Base-by-base conservation (phyloP, 2,329 filamentous ascomycete genomes). In the Colletotrichum agaves region DNA sequence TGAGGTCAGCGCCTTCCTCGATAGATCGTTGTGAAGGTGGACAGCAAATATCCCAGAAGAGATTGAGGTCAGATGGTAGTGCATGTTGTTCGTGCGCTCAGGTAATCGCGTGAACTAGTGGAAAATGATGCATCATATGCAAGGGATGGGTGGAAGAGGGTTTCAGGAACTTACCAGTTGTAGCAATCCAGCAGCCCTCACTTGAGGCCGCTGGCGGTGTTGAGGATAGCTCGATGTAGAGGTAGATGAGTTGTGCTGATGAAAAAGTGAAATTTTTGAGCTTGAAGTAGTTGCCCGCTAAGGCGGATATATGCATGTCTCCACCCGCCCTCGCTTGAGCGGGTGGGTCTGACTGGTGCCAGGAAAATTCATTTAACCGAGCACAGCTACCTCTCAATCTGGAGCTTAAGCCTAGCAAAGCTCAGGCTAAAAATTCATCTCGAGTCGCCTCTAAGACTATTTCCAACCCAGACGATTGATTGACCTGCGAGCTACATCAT, bases 21-120 rank as follows among this genome's bases (percentile, higher is more conserved):
- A 44, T 12, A 4, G 6, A 50, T 50, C 15, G 47, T 33, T 17
- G 12, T 23, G 5, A 41, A 33, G 4, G 27, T 35, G 6, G 11
- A 3, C 43, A 19, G 8, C n/a, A 50, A 47, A 35, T 33, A 10
- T 47, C 21, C 44, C 27, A 33, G 4, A 31, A 39, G 43, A 52
- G n/a, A 10, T 33, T n/a, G 37, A 11, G 73, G 81, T 89, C 89
- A 91, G 89, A 91, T 91, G 89, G 89, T 91, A 90, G 88, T 91
- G 89, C 89, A 91, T 91, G 89, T 90, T 83, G 84, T 89, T 87
- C 83, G 74, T 77, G 75, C 85, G 87, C 87, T 89, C 87, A 84
- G 84, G 82, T 74, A 72, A 74, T 89, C 85, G 84, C 87, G 84
- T 77, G 85, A 88, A 88, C 85, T 81, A 64, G 85, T 88, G 84